Evolutionary conservation across 2,329 filamentous ascomycete genomes (phyloP).

Genomic region (Kalmusia sp.): DNA sequence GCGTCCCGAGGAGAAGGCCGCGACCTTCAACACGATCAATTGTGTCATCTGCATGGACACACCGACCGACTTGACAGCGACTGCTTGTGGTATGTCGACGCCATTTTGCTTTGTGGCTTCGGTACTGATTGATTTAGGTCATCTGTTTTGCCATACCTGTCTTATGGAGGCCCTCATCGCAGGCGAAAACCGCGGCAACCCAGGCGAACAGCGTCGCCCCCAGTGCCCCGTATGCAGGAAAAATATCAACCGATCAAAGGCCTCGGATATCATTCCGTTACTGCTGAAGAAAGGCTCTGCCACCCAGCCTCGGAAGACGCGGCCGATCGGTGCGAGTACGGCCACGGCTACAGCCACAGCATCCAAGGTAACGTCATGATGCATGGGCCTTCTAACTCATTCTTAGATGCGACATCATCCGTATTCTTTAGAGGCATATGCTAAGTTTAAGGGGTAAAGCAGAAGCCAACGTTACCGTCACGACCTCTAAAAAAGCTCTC

Average conservation of each 20-base stretch:
- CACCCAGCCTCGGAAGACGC: slow-evolving; percentile 42
- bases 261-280: slow-evolving; percentile 50
- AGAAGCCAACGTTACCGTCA: too few species aligned
- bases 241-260: slow-evolving; percentile 48
- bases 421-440: too few species aligned
- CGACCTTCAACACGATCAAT: slow-evolving; percentile 56
- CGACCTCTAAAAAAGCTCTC: too few species aligned
- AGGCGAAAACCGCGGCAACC: slow-evolving; percentile 58
- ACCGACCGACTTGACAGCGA: slow-evolving; percentile 65
- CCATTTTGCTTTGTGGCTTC: background rate
- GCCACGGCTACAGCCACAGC: slow-evolving; percentile 2
- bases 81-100: slow-evolving; percentile 61
- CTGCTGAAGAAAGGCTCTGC: slow-evolving; percentile 49
- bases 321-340: slow-evolving; percentile 10
- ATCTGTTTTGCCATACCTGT: slow-evolving; percentile 70
- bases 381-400: too few species aligned
- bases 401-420: too few species aligned
- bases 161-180: slow-evolving; percentile 66
- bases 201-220: slow-evolving; percentile 50
- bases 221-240: slow-evolving; percentile 59
- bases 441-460: too few species aligned
- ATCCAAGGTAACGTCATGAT: slow-evolving; percentile 17
- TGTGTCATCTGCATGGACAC: slow-evolving; percentile 71
- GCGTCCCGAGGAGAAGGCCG: slow-evolving; percentile 45
- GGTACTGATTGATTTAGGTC: slow-evolving; percentile 51